phyloP scores from a whole-genome alignment of 2,329 filamentous ascomycete genomes.

The Monascus ruber region DNA sequence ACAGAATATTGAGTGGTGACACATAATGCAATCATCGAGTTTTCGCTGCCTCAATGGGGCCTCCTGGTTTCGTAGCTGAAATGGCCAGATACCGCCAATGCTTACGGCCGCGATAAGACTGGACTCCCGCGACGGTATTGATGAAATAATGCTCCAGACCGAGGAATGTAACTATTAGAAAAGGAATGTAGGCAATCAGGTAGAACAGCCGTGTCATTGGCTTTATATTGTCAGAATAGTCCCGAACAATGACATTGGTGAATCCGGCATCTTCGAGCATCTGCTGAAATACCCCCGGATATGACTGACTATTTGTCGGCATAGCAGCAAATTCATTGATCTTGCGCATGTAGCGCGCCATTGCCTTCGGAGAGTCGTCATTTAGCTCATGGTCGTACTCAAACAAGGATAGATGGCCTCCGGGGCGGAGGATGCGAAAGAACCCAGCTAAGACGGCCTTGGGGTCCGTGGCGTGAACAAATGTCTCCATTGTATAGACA shows the following conservation, averaged over 20 bases:
- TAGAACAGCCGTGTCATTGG: slow-evolving; percentile 42
- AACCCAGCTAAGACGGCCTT: slow-evolving; percentile 35
- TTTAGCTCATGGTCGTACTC: slow-evolving; percentile 37
- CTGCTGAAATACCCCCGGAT: slow-evolving; percentile 27
- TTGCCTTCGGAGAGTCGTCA: slow-evolving; percentile 17
- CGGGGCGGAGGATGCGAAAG: slow-evolving; percentile 37
- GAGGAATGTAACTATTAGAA: slow-evolving; percentile 34
- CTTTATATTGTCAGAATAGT: slow-evolving; percentile 37
- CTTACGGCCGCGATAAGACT: slow-evolving; percentile 21
- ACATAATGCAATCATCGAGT: too few relatives aligned
- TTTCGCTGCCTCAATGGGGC: too few relatives aligned
- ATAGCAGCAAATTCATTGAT: slow-evolving; percentile 37
- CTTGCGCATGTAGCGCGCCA: slow-evolving; percentile 21
- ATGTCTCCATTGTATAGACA: slow-evolving; percentile 46
- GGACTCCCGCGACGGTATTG: slow-evolving; percentile 37
- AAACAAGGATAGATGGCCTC: slow-evolving; percentile 35
- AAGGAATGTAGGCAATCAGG: slow-evolving; percentile 36
- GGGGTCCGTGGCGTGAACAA: slow-evolving; percentile 43
- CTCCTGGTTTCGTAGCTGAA: slow-evolving; percentile 11
- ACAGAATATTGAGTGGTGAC: too few relatives aligned
- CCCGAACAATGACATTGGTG: slow-evolving; percentile 31
- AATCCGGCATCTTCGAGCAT: slow-evolving; percentile 35
- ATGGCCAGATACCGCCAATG: slow-evolving; percentile 20
- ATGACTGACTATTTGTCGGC: slow-evolving; percentile 33
- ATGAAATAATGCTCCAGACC: slow-evolving; percentile 36